Conservation (phyloP, 768 basidiomycete genomes). For the Lactarius indigo region DNA sequence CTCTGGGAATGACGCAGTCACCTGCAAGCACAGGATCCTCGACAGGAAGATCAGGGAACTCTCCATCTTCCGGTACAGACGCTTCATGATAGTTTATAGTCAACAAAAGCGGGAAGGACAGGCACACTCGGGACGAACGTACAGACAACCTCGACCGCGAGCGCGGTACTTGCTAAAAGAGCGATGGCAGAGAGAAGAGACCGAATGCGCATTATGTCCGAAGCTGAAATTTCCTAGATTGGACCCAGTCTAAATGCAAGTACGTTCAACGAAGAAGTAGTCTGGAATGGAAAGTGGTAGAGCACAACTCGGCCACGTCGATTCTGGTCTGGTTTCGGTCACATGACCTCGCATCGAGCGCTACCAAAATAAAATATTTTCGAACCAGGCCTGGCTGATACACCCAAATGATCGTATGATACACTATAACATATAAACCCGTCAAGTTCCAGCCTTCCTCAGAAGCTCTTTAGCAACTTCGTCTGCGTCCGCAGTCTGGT, state of each 20-base stretch:
- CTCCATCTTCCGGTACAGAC: slow-evolving; percentile 12
- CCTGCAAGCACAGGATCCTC: slow-evolving; percentile 47
- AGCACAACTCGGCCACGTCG: slow-evolving; percentile 11
- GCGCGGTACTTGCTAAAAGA: slow-evolving; percentile 18
- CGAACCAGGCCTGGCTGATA: neutral
- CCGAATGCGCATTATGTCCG: slow-evolving; percentile 22
- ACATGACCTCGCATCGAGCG: slow-evolving; percentile 11
- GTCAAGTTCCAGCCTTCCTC: slow-evolving; percentile 43
- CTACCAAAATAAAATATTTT: neutral
- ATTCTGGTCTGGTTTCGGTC: neutral
- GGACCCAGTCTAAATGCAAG: neutral
- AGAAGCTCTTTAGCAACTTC: slow-evolving; percentile 68
- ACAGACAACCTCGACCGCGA: slow-evolving; percentile 25
- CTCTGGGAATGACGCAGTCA: slow-evolving; percentile 60
- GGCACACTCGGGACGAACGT: slow-evolving; percentile 3
- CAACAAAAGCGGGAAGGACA: neutral
- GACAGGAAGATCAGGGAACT: slow-evolving; percentile 36
- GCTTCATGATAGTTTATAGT: neutral
- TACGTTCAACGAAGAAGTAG: neutral
- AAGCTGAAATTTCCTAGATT: neutral
- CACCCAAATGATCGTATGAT: slow-evolving; percentile 5
- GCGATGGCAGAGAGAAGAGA: slow-evolving; percentile 18
- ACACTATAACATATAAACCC: neutral
- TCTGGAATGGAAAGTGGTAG: neutral
- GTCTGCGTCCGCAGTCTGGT: slow-evolving; percentile 62